phyloP scores from a whole-genome alignment of 2,329 filamentous ascomycete species.

The Malbranchea zuffiana region DNA sequence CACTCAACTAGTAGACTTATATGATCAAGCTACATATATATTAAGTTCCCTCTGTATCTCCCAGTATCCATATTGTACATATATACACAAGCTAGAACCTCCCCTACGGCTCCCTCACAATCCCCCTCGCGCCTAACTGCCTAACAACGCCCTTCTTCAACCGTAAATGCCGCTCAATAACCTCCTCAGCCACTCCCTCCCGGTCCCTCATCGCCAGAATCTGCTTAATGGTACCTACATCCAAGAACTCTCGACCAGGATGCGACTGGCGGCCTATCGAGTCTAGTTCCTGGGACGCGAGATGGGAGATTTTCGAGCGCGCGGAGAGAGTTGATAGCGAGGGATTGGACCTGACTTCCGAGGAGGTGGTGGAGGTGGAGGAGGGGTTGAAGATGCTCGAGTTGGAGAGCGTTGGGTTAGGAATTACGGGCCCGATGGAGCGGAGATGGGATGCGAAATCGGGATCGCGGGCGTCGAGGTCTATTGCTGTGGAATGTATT shows the following conservation, averaged over 20 bases:
- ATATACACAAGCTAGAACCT: no score
- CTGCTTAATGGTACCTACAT: slow-evolving; percentile 41
- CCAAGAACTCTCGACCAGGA: slow-evolving; percentile 37
- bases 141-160: slow-evolving; percentile 36
- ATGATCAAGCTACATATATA: no score
- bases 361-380: slow-evolving; percentile 18
- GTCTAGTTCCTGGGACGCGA: slow-evolving; percentile 45
- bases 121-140: slow-evolving; percentile 32
- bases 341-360: slow-evolving; percentile 37
- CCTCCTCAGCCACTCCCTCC: slow-evolving; percentile 23
- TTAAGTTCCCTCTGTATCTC: no score
- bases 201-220: slow-evolving; percentile 40
- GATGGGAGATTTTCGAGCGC: slow-evolving; percentile 39
- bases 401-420: slow-evolving; percentile 46
- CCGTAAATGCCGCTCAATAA: slow-evolving; percentile 37
- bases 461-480: slow-evolving; percentile 51
- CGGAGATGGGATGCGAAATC: slow-evolving; percentile 72
- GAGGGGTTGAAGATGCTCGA: slow-evolving; percentile 39
- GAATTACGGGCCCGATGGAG: slow-evolving; percentile 47
- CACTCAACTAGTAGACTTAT: no score
- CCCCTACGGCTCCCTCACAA: slow-evolving; percentile 6
- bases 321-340: slow-evolving; percentile 44
- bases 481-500: slow-evolving; percentile 36
- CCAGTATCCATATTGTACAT: no score
- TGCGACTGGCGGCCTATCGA: slow-evolving; percentile 35